These are phyloP conservation scores for Plectranthus barbatus DNA, from an alignment of 257 asterid species.

Conservation along the genomic window DNA sequence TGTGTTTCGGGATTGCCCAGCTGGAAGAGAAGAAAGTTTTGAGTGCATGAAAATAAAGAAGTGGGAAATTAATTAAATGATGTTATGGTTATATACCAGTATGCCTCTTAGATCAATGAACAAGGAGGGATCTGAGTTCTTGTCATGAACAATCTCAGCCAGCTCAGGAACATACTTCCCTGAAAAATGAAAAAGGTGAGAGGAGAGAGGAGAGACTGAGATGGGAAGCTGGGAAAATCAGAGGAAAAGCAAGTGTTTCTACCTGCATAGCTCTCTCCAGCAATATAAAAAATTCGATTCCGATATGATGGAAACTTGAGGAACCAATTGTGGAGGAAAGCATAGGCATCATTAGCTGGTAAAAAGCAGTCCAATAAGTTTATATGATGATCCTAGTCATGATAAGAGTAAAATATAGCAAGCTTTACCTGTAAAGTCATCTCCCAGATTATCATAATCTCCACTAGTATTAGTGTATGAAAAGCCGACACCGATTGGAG, in stretches of 20 bases:
- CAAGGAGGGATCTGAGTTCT: slow-evolving; percentile 49
- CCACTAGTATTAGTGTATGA: slow-evolving; percentile 66
- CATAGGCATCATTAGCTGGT: slow-evolving; percentile 76
- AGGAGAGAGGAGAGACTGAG: no score
- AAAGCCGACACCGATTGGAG: slow-evolving; percentile 92
- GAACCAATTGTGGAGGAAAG: slow-evolving; percentile 78
- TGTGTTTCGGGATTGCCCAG: slow-evolving; percentile 83
- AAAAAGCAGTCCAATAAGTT: neutral
- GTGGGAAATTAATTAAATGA: neutral
- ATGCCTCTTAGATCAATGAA: slow-evolving; percentile 76
- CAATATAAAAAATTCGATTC: slow-evolving; percentile 47
- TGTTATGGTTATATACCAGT: slow-evolving; percentile 37
- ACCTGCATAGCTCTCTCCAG: slow-evolving; percentile 98
- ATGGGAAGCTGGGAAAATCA: neutral
- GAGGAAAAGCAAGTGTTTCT: neutral
- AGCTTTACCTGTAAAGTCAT: slow-evolving; percentile 63
- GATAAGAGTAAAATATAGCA: slow-evolving; percentile 1
- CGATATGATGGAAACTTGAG: slow-evolving; percentile 75
- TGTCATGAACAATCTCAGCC: slow-evolving; percentile 69
- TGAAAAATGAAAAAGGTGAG: slow-evolving; percentile 1
- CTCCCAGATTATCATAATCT: slow-evolving; percentile 73
- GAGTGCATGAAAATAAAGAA: neutral
- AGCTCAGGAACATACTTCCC: slow-evolving; percentile 87
- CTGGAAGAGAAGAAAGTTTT: slow-evolving; percentile 22
- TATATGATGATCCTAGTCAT: slow-evolving; percentile 2